Evolutionary conservation across 2,329 filamentous ascomycete genomes (phyloP), one percentile per base, ranked within the genome.

Genomic region (Clonostachys sp.): DNA sequence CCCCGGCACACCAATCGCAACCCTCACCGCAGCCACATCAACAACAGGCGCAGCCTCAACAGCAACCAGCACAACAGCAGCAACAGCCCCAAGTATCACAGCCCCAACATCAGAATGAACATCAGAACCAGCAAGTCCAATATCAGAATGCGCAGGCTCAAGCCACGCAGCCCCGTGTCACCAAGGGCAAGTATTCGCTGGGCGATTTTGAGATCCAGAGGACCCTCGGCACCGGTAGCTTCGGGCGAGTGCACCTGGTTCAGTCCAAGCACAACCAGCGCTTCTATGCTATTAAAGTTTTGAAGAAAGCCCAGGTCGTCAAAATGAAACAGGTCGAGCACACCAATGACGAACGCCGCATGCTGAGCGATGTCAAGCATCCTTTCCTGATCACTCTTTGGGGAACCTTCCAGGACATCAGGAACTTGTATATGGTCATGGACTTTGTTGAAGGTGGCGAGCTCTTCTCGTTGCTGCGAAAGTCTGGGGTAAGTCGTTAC

Each of bases 301-400:
- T 99, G 70, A 99, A 99, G 70, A 99, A 99, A 79, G 86, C 86
- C 44, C 94, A 99, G 72, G 92, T 99, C 47, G 91, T 99, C 68
- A 96, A 96, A 76, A 97, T 99, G 94, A 99, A 99, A 81, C 94
- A 99, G 71, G 91, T 99, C 51, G 94, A 99, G 71, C 94, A 99
- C 72, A 99, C 94, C 56, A 99, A 99, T 63, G 94, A 99, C 69
- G 94, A 99, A 74, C 81, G 94, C 56, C 84, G 82, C 59, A 99
- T 99, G 94, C 74, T 99, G 60, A 89, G 90, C 65, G 88, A 95
- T 66, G 94, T 97, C 66, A 95, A 96, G 68, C 92, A 99, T 70
- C 91, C 94, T 12, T 99, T 99, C 72, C 77, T 99, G 53, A 94
- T 99, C 64, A 99, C 94, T 2, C 77, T 99, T 39, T 99, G 94